Conservation (phyloP, 768 basidiomycete genomes). For the Pleurotus platypus region DNA sequence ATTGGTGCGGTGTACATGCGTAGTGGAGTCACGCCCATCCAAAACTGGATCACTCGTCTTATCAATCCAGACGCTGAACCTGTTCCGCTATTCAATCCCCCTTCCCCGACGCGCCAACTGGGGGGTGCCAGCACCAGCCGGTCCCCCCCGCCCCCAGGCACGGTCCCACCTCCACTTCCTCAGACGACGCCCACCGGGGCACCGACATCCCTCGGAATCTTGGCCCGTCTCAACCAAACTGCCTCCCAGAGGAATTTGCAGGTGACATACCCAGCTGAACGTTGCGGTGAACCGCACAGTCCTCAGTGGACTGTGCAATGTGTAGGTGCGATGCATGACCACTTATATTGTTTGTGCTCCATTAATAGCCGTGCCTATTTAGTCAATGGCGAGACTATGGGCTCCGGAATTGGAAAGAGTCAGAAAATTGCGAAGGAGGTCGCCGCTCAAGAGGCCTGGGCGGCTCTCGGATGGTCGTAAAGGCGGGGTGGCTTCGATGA, state of each 20-base stretch:
- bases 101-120: slow-evolving; percentile 8
- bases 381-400: slow-evolving; percentile 53
- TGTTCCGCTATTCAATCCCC: slow-evolving; percentile 17
- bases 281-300: slow-evolving; percentile 6
- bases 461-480: slow-evolving; percentile 43
- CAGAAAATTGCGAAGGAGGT: slow-evolving; percentile 69
- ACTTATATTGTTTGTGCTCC: too few species aligned
- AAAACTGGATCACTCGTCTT: slow-evolving; percentile 57
- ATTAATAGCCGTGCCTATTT: too few species aligned
- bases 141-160: not conserved
- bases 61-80: slow-evolving; percentile 40
- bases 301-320: slow-evolving; percentile 38
- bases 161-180: slow-evolving; percentile 9
- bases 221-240: slow-evolving; percentile 7
- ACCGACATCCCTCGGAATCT: slow-evolving; percentile 10
- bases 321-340: slow-evolving; percentile 32
- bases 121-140: not conserved
- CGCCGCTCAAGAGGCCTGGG: slow-evolving; percentile 58
- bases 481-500: too few species aligned
- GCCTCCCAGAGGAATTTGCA: slow-evolving; percentile 7
- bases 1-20: slow-evolving; percentile 66
- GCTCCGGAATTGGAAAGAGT: slow-evolving; percentile 49
- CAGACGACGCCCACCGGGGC: slow-evolving; percentile 2
- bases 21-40: slow-evolving; percentile 44
- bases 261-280: slow-evolving; percentile 2